These are phyloP conservation scores for Dunaliella sp. DNA, from an alignment of 139 green algal genomes.

Conservation along the genomic window DNA sequence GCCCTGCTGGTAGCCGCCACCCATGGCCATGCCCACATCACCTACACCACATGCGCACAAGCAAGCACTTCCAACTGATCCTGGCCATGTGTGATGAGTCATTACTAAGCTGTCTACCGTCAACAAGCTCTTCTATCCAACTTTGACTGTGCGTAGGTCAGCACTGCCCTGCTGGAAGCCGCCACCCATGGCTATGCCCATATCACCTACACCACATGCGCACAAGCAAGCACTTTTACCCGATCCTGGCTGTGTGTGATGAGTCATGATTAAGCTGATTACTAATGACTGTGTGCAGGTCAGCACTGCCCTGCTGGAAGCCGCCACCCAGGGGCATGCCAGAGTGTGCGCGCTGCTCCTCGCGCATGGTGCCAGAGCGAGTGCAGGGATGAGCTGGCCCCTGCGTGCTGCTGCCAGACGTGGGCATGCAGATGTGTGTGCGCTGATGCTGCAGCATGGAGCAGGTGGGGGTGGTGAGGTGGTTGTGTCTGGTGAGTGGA, in stretches of 20 bases:
- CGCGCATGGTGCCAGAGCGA: neutral
- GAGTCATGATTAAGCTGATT: too few species aligned
- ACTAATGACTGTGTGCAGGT: too few species aligned
- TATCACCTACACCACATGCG: neutral
- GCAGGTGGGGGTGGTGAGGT: too few species aligned
- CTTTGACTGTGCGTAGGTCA: too few species aligned
- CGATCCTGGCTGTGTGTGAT: too few species aligned
- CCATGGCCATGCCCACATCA: too few species aligned
- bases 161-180: neutral
- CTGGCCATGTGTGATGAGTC: too few species aligned
- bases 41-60: neutral
- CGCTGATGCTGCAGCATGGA: neutral
- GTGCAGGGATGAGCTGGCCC: neutral
- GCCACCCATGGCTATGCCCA: neutral
- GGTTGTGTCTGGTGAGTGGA: too few species aligned
- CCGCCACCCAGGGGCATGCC: neutral
- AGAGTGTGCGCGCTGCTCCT: neutral
- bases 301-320: neutral
- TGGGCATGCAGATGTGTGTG: neutral
- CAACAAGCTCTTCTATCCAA: too few species aligned
- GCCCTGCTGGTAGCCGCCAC: too few species aligned
- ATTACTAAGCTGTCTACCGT: too few species aligned
- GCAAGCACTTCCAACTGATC: too few species aligned
- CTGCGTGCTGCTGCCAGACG: neutral
- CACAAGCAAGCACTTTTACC: neutral